Conservation (phyloP, 2,329 filamentous ascomycete genomes). For the Penicillium freii region DNA sequence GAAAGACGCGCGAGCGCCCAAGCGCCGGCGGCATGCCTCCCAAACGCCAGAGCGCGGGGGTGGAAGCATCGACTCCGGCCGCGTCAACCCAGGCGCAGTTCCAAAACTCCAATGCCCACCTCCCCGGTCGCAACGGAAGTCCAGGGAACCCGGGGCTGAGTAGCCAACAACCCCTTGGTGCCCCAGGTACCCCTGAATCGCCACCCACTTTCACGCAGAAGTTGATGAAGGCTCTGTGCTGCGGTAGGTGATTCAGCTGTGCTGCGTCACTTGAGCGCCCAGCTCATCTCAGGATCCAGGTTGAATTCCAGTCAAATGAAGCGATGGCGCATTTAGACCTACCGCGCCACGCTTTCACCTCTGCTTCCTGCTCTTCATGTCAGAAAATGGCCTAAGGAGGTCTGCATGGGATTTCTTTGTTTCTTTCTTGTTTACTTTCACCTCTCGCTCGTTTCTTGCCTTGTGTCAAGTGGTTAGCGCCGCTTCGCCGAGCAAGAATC, state of each 20-base stretch:
- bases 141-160: constrained; percentile 58
- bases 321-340: constrained; percentile 17
- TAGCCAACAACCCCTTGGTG: constrained; percentile 54
- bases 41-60: constrained; percentile 67
- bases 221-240: constrained; percentile 89
- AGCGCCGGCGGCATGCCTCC: constrained; percentile 71
- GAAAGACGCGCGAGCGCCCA: constrained; percentile 70
- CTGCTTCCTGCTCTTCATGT: constrained; percentile 18
- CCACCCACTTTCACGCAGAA: constrained; percentile 85
- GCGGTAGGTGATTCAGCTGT: constrained; percentile 56
- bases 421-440: constrained; percentile 16
- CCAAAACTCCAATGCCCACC: constrained; percentile 89
- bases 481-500: constrained; percentile 8
- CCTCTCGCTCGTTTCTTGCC: constrained; percentile 10
- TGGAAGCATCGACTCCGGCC: constrained; percentile 76
- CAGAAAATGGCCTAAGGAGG: constrained; percentile 15
- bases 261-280: constrained; percentile 19
- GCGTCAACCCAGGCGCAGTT: constrained; percentile 94
- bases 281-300: constrained; percentile 33
- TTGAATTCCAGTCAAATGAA: constrained; percentile 30
- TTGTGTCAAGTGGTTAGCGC: constrained; percentile 6
- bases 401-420: constrained; percentile 22
- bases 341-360: constrained; percentile 11
- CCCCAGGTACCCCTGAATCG: constrained; percentile 61
- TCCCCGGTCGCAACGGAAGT: constrained; percentile 62